These are phyloP conservation scores for Colletotrichum sp. DNA, from an alignment of 2,329 filamentous ascomycete genomes.

Conservation along the genomic window DNA sequence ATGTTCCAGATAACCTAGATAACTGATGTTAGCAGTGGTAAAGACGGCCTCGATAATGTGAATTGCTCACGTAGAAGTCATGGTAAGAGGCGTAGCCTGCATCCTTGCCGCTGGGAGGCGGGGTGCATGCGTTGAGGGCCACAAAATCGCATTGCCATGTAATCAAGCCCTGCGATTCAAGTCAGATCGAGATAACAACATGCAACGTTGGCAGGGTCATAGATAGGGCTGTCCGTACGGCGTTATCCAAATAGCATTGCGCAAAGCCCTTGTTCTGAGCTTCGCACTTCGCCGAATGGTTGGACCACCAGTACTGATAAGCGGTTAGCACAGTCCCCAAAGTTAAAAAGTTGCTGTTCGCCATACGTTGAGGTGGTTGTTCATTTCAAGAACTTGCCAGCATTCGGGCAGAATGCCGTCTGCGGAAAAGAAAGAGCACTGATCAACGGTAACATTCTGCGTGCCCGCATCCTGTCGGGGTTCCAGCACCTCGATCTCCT, in stretches of 20 bases:
- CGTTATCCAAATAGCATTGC: not conserved
- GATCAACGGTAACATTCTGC: not conserved
- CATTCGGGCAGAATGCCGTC: not conserved
- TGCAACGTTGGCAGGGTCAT: not conserved
- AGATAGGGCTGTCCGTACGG: not conserved
- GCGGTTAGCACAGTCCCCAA: not conserved
- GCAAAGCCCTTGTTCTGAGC: not conserved
- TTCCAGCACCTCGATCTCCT: not conserved
- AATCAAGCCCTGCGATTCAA: not conserved
- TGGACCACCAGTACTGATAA: not conserved
- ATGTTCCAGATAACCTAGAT: constrained; percentile 4
- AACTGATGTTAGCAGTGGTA: not conserved
- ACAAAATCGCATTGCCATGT: constrained; percentile 7
- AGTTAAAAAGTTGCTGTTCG: not conserved
- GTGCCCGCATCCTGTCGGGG: not conserved
- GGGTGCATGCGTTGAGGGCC: not conserved
- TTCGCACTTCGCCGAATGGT: not conserved
- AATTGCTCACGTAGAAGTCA: not conserved
- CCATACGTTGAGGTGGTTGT: not conserved
- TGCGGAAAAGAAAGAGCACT: not conserved
- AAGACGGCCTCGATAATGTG: not conserved
- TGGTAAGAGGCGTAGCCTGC: not conserved
- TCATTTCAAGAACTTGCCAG: not conserved
- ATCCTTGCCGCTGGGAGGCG: not conserved
- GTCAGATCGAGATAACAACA: not conserved